Base-by-base conservation (phyloP, 2,329 filamentous ascomycete species). In the Aspergillus floridensis region DNA sequence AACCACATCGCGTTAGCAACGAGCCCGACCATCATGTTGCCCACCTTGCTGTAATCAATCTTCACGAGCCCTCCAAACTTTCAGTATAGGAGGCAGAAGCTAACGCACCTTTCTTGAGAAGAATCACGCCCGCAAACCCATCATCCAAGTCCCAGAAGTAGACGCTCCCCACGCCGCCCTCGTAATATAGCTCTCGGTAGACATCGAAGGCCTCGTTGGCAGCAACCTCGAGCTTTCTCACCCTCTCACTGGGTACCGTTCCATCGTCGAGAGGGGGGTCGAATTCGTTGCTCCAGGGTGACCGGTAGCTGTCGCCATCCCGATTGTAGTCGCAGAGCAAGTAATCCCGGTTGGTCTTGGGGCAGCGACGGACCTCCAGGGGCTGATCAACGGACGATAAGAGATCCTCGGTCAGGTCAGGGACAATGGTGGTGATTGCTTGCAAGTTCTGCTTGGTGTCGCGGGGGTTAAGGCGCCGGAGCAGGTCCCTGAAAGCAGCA, bases 301-400 rank as follows among this genome's bases (percentile, higher is more conserved):
- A 96, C 63, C 95, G 90, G 84, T 96, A 96, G 79, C 90, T 96
- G 80, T 97, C 93, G 63, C 95, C 95, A 79, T 99, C 95, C 65
- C 95, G 93, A 84, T 99, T 99, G 85, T 99, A 99, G 84, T 99
- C 95, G 83, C 95, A 99, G 72, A 97, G 90, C 54, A 99, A 87
- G 81, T 96, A 99, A 80, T 98, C 95, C 68, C 93, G 90, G 69
- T 92, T 92, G 32, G 91, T 90, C 78, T 93, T 90, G 68, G 87
- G 86, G 83, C 95, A 98, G 66, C 91, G 89, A 69, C 89, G 88
- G 64, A 96, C 85, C 60, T 90, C 88, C 59, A 99, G 88, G 24
- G 95, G 95, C 77, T 98, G 93, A 79, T 99, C 95, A 69, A 99
- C 95, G 24, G 93, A 96, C 66, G 93, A 95, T 66, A 99, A 91